phyloP scores from a whole-genome alignment of 2,329 filamentous ascomycete genomes.

The Verticillium nubilum region DNA sequence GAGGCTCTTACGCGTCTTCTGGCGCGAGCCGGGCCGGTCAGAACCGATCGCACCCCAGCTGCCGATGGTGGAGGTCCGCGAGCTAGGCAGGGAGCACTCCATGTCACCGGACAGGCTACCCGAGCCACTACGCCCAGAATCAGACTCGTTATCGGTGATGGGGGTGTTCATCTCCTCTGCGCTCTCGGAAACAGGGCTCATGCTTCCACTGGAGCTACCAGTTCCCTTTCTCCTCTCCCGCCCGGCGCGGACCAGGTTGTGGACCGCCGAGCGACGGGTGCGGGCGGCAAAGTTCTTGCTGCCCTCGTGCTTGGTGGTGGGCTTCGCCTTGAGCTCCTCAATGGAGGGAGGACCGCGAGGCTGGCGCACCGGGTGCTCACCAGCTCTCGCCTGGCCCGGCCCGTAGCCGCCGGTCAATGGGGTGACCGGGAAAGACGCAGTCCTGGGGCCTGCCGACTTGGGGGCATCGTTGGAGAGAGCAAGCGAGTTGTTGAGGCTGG shows the following conservation, averaged over 20 bases:
- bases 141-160: slow-evolving; percentile 68
- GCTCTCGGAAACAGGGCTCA: slow-evolving; percentile 84
- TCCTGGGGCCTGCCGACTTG: slow-evolving; percentile 67
- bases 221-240: slow-evolving; percentile 78
- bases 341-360: slow-evolving; percentile 86
- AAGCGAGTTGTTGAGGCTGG: slow-evolving; percentile 40
- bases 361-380: slow-evolving; percentile 90
- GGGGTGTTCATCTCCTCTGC: slow-evolving; percentile 62
- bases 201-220: slow-evolving; percentile 66
- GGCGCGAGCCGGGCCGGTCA: slow-evolving; percentile 68
- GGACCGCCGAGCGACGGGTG: slow-evolving; percentile 84
- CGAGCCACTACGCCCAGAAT: slow-evolving; percentile 66
- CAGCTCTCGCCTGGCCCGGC: slow-evolving; percentile 85
- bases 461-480: slow-evolving; percentile 37
- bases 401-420: slow-evolving; percentile 83
- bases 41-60: slow-evolving; percentile 78
- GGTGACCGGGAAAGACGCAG: slow-evolving; percentile 72
- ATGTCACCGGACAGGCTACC: slow-evolving; percentile 74
- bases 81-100: slow-evolving; percentile 63
- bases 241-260: slow-evolving; percentile 86
- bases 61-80: slow-evolving; percentile 69
- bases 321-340: slow-evolving; percentile 84
- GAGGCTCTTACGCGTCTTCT: slow-evolving; percentile 58
- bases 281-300: slow-evolving; percentile 97
- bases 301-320: slow-evolving; percentile 87